Conservation (phyloP, 345 rosid genomes). For the Gossypium herbaceum region DNA sequence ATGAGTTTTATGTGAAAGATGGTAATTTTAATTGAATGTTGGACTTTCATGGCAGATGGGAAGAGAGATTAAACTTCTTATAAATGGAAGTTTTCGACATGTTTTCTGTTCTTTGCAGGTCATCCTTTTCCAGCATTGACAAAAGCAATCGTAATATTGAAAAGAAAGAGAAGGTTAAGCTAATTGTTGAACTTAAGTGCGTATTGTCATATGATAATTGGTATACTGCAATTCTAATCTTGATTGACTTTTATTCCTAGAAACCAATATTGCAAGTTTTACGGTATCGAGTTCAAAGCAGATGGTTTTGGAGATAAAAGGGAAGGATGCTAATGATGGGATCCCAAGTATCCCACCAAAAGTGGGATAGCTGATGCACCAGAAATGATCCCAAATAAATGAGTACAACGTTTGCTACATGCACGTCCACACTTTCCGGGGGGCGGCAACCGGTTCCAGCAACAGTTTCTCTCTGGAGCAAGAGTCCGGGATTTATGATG, state of each 20-base stretch:
- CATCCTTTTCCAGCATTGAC: slow-evolving; percentile 48
- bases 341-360: slow-evolving; percentile 34
- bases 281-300: slow-evolving; percentile 14
- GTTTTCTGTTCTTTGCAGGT: slow-evolving; percentile 30
- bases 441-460: too few relatives aligned
- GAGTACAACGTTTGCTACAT: too few relatives aligned
- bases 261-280: background rate
- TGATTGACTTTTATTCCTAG: background rate
- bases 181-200: slow-evolving; percentile 53
- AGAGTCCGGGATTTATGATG: too few relatives aligned
- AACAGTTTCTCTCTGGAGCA: too few relatives aligned
- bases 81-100: background rate
- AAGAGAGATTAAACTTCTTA: background rate
- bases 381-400: slow-evolving; percentile 42
- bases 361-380: slow-evolving; percentile 13
- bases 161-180: slow-evolving; percentile 46
- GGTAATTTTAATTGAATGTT: slow-evolving; percentile 31
- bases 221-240: background rate
- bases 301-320: slow-evolving; percentile 47
- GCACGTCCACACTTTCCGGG: too few relatives aligned
- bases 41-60: background rate
- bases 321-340: slow-evolving; percentile 20
- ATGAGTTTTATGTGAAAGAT: slow-evolving; percentile 56
- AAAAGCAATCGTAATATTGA: slow-evolving; percentile 48
- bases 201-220: slow-evolving; percentile 12